Percentiles rank a stretch among this genome's conserved stretches.
These are phyloP conservation scores for Schizosaccharomyces cryophilus DNA, from an alignment of 805 yeast species.

Conservation along the genomic window DNA sequence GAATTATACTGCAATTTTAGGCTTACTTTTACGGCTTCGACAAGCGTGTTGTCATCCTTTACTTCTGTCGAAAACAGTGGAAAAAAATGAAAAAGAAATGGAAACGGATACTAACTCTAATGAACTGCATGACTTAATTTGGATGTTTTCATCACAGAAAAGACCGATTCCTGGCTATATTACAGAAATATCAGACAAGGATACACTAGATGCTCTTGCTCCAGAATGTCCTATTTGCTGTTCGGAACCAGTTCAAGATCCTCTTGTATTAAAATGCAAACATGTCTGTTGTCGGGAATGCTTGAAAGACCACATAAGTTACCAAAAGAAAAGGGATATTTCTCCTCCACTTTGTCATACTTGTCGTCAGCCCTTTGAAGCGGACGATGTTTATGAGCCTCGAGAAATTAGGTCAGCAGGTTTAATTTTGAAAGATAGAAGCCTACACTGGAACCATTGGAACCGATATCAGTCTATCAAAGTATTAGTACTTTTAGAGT, in stretches of 20 bases:
- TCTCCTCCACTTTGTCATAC: slow-evolving; percentile 42
- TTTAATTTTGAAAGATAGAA: slow-evolving; percentile 9
- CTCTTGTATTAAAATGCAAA: slow-evolving; percentile 49
- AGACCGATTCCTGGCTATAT: neutral
- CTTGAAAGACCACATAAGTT: slow-evolving; percentile 46
- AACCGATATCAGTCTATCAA: slow-evolving; percentile 35
- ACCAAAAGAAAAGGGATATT: slow-evolving; percentile 24
- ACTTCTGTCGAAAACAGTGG: slow-evolving; percentile 12
- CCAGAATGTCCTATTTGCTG: slow-evolving; percentile 71
- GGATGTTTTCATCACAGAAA: neutral
- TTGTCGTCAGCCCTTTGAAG: slow-evolving; percentile 36
- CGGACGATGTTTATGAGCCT: slow-evolving; percentile 20
- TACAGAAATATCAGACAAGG: slow-evolving; percentile 19
- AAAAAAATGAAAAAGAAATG: neutral
- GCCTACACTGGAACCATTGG: slow-evolving; percentile 11
- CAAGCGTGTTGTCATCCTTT: slow-evolving; percentile 74
- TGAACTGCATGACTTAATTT: neutral
- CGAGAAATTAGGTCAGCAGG: neutral
- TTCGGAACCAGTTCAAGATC: slow-evolving; percentile 25
- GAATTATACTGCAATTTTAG: slow-evolving; percentile 52
- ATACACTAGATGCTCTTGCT: slow-evolving; percentile 20
- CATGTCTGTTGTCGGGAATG: slow-evolving; percentile 61
- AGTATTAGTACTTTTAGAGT: slow-evolving; percentile 39
- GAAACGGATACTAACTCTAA: neutral
- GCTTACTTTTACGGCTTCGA: slow-evolving; percentile 59